Conservation (phyloP, 805 yeast species). For the Jamesozyma piceae region DNA sequence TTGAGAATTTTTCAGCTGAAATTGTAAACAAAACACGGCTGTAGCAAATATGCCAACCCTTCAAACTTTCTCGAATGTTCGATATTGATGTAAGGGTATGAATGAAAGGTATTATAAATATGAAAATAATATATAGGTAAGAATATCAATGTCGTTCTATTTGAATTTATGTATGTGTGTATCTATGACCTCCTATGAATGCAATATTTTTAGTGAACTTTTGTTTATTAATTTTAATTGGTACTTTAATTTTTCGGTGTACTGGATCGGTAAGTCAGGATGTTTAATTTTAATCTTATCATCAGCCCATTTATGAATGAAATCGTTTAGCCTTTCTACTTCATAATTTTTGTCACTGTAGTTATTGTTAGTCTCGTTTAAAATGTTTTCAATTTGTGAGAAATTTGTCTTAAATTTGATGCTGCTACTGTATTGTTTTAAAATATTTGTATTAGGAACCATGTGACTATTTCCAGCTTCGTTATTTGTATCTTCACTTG, state of each 20-base stretch:
- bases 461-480: no score
- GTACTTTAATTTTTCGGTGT: conserved; percentile 3
- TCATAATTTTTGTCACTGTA: conserved; percentile 7
- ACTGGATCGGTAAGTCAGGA: not conserved
- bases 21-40: no score
- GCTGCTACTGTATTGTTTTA: not conserved
- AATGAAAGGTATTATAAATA: no score
- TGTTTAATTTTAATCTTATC: not conserved
- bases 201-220: conserved; percentile 7
- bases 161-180: not conserved
- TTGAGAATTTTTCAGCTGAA: no score
- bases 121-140: not conserved
- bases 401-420: conserved; percentile 11
- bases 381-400: conserved; percentile 5
- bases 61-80: no score
- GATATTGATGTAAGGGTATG: no score
- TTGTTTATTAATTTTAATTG: conserved; percentile 2
- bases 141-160: not conserved
- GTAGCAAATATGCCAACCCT: no score
- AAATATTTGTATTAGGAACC: no score
- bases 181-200: conserved; percentile 1
- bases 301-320: conserved; percentile 22
- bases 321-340: conserved; percentile 14
- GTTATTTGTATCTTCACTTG: not conserved
- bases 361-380: not conserved